A percentile compares a stretch with the other conserved stretches of the same genome.
These are phyloP conservation scores for Halophytophthora batemanensis DNA, from an alignment of 352 stramenopile species.

Conservation along the genomic window DNA sequence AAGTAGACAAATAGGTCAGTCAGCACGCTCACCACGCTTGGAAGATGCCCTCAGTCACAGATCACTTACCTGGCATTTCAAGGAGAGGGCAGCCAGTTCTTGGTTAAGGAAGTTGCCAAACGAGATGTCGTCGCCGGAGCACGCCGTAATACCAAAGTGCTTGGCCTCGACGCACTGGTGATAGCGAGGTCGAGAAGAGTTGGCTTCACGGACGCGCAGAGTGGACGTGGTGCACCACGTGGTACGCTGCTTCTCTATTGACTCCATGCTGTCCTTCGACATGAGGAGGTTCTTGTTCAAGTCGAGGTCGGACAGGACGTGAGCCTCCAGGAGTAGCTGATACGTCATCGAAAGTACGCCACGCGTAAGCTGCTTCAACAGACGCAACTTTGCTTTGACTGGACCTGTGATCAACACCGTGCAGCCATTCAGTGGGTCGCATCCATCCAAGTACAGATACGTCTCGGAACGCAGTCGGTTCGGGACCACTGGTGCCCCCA, in stretches of 20 bases:
- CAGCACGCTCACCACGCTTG: not conserved
- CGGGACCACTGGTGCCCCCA: conserved; percentile 19
- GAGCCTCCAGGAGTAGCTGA: conserved; percentile 94
- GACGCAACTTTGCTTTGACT: conserved; percentile 83
- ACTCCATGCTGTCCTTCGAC: conserved; percentile 14
- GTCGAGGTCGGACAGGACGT: conserved; percentile 90
- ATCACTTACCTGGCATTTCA: conserved; percentile 71
- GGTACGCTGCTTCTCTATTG: conserved; percentile 28
- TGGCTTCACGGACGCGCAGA: conserved; percentile 52
- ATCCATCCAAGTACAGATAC: conserved; percentile 95
- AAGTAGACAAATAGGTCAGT: not conserved
- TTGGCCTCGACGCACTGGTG: conserved; percentile 72
- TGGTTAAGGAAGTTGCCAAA: conserved; percentile 77
- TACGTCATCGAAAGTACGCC: conserved; percentile 94
- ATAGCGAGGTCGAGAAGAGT: conserved; percentile 45
- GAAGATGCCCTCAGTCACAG: not conserved
- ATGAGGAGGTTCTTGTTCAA: conserved; percentile 41
- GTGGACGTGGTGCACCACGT: conserved; percentile 78
- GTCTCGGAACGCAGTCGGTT: conserved; percentile 61
- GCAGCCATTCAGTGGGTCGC: conserved; percentile 91
- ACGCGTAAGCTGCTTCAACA: conserved; percentile 91
- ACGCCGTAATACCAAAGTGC: conserved; percentile 58
- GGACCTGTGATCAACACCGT: conserved; percentile 93
- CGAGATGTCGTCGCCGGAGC: conserved; percentile 72
- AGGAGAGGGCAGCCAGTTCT: conserved; percentile 60